Evolutionary conservation across 179 eudicot genomes (phyloP).

Genomic region (Drosera spatulata): DNA sequence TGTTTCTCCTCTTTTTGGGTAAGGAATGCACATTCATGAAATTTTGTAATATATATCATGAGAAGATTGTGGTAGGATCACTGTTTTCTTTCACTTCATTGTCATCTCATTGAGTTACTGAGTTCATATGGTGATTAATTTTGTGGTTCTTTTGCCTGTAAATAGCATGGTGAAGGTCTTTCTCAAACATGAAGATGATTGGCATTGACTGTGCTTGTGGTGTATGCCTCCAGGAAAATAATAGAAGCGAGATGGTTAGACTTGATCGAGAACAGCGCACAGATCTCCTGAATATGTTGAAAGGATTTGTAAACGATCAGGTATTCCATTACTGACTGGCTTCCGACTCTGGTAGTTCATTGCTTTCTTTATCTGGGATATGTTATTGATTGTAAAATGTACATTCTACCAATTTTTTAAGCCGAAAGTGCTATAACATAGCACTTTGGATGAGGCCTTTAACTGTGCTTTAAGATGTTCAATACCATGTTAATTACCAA

Average conservation of each 20-base stretch:
- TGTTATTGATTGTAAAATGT: not conserved
- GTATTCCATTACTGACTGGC: slow-evolving; percentile 22
- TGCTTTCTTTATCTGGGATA: not conserved
- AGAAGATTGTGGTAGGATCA: no score
- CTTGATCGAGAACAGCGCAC: slow-evolving; percentile 58
- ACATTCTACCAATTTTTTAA: not conserved
- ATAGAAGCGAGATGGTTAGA: slow-evolving; percentile 64
- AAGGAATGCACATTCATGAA: no score
- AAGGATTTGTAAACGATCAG: slow-evolving; percentile 87
- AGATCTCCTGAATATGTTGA: slow-evolving; percentile 78
- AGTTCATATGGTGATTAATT: not conserved
- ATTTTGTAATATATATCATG: no score
- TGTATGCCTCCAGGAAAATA: slow-evolving; percentile 67
- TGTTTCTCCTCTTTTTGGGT: no score
- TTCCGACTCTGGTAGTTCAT: not conserved
- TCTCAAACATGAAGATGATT: not conserved
- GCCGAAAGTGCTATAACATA: not conserved
- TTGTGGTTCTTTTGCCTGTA: not conserved
- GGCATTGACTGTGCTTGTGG: not conserved
- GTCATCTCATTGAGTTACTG: not conserved
- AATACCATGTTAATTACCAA: no score
- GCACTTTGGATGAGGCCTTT: not conserved
- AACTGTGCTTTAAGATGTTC: not conserved
- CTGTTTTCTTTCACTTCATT: no score
- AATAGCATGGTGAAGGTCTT: not conserved